Conservation (phyloP, 1,284 basidiomycete species). For the Apiotrichum brassicae region DNA sequence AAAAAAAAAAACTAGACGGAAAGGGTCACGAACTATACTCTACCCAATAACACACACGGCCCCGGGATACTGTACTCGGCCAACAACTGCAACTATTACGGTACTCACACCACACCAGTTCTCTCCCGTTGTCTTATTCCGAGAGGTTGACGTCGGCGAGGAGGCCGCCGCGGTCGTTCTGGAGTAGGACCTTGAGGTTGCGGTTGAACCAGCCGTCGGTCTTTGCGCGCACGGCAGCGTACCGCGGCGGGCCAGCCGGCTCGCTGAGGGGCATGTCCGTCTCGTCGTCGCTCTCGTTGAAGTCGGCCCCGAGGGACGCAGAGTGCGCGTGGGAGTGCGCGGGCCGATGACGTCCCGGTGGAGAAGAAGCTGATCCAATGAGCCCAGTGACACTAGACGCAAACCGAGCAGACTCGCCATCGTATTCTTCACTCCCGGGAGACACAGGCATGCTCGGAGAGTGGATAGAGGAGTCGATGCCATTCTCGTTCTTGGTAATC, state of each 20-base stretch:
- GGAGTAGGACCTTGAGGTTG: constrained; percentile 33
- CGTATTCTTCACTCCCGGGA: constrained; percentile 10
- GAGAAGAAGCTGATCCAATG: constrained; percentile 10
- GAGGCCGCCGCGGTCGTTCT: constrained; percentile 23
- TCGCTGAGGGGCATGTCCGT: constrained; percentile 3
- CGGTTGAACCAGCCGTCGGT: constrained; percentile 39
- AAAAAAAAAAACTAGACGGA: no score
- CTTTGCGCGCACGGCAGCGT: constrained; percentile 28
- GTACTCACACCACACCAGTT: no score
- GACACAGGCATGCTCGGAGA: constrained; percentile 4
- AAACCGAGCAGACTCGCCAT: constrained; percentile 10
- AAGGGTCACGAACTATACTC: no score
- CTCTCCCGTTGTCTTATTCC: no score
- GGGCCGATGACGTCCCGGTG: constrained; percentile 1
- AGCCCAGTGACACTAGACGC: constrained; percentile 12
- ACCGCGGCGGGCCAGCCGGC: constrained; percentile 28
- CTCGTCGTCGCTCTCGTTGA: not conserved
- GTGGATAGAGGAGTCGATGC: constrained; percentile 1
- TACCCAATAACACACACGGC: no score
- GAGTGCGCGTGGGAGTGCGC: no score
- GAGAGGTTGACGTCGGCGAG: constrained; percentile 19
- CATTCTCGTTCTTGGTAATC: constrained; percentile 7
- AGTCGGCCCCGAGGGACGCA: constrained; percentile 4
- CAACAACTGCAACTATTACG: no score
- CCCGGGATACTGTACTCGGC: no score